A percentile compares a stretch with the other conserved stretches of the same genome.
phyloP scores from a whole-genome alignment of 108 stramenopile species.

The Mediolabrus comicus region DNA sequence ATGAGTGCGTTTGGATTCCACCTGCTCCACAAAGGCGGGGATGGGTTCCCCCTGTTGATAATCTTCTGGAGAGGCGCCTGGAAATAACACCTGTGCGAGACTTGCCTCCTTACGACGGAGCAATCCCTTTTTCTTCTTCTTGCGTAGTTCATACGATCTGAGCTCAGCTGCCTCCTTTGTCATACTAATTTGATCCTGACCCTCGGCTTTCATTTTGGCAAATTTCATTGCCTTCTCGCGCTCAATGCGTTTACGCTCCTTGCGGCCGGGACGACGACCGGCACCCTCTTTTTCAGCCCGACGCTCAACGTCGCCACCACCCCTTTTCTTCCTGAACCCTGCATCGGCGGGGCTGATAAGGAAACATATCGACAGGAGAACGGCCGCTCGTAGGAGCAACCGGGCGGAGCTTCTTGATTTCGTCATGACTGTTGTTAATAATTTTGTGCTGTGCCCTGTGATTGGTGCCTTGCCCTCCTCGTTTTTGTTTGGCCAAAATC shows the following conservation, averaged over 20 bases:
- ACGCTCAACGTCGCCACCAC: background rate
- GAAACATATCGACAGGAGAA: background rate
- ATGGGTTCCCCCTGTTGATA: slow-evolving; percentile 55
- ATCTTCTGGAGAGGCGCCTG: slow-evolving; percentile 73
- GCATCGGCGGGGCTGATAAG: background rate
- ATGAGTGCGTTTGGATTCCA: slow-evolving; percentile 80
- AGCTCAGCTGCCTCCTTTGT: slow-evolving; percentile 46
- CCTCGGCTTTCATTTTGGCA: slow-evolving; percentile 43
- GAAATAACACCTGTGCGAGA: slow-evolving; percentile 74
- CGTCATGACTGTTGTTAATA: background rate
- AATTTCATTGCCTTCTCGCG: slow-evolving; percentile 25
- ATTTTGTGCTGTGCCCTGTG: background rate
- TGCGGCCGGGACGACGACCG: background rate
- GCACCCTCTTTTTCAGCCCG: background rate
- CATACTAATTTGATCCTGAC: slow-evolving; percentile 40
- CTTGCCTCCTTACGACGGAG: slow-evolving; percentile 56
- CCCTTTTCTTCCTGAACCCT: background rate
- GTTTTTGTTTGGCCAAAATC: too few relatives aligned
- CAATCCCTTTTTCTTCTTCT: slow-evolving; percentile 75
- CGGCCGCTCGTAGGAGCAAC: background rate
- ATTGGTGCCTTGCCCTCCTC: too few relatives aligned
- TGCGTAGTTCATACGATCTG: slow-evolving; percentile 47
- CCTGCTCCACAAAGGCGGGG: slow-evolving; percentile 69
- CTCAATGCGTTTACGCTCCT: slow-evolving; percentile 8
- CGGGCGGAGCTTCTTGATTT: background rate